Conservation (phyloP, 164 flowering plant genomes). For the Stephania japonica region DNA sequence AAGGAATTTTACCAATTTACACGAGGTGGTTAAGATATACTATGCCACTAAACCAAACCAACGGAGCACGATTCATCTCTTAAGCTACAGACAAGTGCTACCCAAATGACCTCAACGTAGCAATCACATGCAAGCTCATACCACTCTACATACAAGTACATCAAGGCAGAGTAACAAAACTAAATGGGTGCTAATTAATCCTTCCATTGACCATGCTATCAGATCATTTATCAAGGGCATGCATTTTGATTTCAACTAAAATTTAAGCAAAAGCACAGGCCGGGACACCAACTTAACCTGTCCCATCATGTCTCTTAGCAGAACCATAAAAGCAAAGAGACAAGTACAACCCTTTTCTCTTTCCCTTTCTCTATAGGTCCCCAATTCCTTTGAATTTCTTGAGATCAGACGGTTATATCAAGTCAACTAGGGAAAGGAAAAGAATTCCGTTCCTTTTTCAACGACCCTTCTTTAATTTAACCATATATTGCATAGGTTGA, state of each 20-base stretch:
- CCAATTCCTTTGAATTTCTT: slow-evolving; percentile 1
- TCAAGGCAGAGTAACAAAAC: not conserved
- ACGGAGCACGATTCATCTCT: not conserved
- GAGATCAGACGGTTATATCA: not conserved
- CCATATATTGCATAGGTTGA: slow-evolving; percentile 2
- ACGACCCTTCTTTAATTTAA: not conserved
- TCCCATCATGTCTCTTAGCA: not conserved
- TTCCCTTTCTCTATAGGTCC: not conserved
- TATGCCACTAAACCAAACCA: too few relatives aligned
- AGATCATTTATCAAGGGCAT: not conserved
- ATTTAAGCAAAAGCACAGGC: not conserved
- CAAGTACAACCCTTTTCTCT: slow-evolving; percentile 2
- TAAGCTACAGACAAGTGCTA: not conserved
- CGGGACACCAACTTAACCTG: not conserved
- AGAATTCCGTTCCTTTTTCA: not conserved
- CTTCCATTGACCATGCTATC: not conserved
- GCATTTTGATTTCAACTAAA: not conserved
- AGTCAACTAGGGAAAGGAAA: not conserved
- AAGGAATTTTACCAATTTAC: not conserved
- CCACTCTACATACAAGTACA: not conserved
- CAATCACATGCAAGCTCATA: not conserved
- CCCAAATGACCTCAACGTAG: not conserved
- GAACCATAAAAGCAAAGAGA: not conserved
- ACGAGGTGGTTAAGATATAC: not conserved
- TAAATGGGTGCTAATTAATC: not conserved